Conservation (phyloP, 768 basidiomycete species). For the Peribolospora baueri region DNA sequence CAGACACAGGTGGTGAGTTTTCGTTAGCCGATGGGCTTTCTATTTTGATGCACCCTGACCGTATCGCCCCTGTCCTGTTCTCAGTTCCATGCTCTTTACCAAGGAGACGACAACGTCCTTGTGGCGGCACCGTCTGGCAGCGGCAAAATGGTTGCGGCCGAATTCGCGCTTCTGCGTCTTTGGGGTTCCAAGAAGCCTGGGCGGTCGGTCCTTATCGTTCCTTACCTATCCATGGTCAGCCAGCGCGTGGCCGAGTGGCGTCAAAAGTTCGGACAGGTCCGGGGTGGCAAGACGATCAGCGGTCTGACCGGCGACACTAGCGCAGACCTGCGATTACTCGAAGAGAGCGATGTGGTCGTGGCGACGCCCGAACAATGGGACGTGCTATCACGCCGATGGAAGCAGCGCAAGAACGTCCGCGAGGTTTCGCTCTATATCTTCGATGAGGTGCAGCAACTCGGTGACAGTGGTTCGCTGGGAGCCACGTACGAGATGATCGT, state of each 20-base stretch:
- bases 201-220: conserved; percentile 82
- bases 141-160: conserved; percentile 92
- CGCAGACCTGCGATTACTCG: conserved; percentile 64
- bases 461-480: conserved; percentile 52
- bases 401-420: conserved; percentile 88
- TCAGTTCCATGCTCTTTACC: conserved; percentile 78
- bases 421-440: conserved; percentile 77
- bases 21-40: no score
- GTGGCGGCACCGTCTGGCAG: conserved; percentile 90
- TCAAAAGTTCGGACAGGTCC: conserved; percentile 51
- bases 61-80: no score
- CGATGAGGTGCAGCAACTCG: conserved; percentile 83
- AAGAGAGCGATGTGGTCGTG: conserved; percentile 78
- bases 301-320: conserved; percentile 83
- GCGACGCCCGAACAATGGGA: conserved; percentile 98
- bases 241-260: conserved; percentile 70
- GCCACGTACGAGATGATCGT: conserved; percentile 91
- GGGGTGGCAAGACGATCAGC: conserved; percentile 82
- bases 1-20: conserved; percentile 54
- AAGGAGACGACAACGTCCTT: conserved; percentile 86
- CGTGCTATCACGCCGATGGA: conserved; percentile 76
- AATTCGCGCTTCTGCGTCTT: conserved; percentile 78
- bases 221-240: conserved; percentile 95
- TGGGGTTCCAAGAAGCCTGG: conserved; percentile 69
- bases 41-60: no score